Base-by-base conservation (phyloP, 1,139 yeast species). In the Candida glucosophila region DNA sequence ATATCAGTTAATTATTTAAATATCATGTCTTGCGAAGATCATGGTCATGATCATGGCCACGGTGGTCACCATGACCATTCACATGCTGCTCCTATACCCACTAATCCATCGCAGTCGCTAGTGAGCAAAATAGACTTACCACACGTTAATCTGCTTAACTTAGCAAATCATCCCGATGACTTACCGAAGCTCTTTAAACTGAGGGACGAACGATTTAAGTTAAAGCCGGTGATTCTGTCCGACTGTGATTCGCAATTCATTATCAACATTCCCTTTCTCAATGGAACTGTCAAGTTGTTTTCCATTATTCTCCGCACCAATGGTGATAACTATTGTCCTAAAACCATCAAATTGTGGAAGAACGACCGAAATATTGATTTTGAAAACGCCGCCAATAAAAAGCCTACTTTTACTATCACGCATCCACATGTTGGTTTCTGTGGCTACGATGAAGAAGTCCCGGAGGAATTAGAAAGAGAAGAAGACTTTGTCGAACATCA, bases 211-310 rank as follows among this genome's bases (percentile, higher is more conserved):
- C 67, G 55, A 41, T 70, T 62, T 40, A 39, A 52, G 22, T 40
- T 70, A 14, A 49, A 50, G 14, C 74, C 73, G 6, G 62, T 61
- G 19, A 55, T 86, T 19, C 70, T 68, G 41, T 75, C 88, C 2
- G 96, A 88, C 47, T 75, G 81, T 4, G 97, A 90, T 44, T 73
- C 78, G 31, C 95, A 88, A 46, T 37, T 88, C 42, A 68, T 88
- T 23, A 43, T 88, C 16, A 70, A 73, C 33, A 69, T 90, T 15
- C 96, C 95, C 10, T 40, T 88, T 35, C 37, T 85, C 39, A 76
- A 79, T 11, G 83, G 83, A 1, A 58, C 69, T 17, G 88, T 82
- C 23, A 82, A 80, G 46, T 53, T 88, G 22, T 81, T 72, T 44
- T 80, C 95, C 2, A 41, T 88, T 4, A 68, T 82, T 5, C 37